phyloP scores from a whole-genome alignment of 106 monocot genomes.

The Acanthochlamys bracteata region DNA sequence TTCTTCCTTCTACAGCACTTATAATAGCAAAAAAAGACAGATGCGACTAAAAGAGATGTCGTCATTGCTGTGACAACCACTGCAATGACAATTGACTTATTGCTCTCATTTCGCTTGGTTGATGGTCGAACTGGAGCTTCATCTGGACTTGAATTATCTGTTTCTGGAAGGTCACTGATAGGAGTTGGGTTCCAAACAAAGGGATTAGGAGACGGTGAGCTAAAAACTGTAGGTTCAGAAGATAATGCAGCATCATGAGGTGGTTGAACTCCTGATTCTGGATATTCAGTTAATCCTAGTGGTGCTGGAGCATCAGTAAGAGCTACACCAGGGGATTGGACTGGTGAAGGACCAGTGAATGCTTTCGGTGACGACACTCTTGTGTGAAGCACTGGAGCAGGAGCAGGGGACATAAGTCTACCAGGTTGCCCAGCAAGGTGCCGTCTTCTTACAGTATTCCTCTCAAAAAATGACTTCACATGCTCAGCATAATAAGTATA shows the following conservation, averaged over 20 bases:
- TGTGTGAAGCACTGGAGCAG: neutral
- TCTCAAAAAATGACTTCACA: slow-evolving; percentile 10
- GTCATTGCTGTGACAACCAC: slow-evolving; percentile 27
- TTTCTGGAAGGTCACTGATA: neutral
- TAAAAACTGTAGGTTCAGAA: slow-evolving; percentile 5
- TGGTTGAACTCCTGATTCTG: neutral
- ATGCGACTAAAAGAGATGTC: slow-evolving; percentile 19
- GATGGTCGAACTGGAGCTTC: slow-evolving; percentile 7
- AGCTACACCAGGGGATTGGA: slow-evolving; percentile 6
- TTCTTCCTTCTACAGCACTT: slow-evolving; percentile 7
- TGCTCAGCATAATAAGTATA: slow-evolving; percentile 4
- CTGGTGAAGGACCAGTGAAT: too few species aligned
- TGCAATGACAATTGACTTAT: slow-evolving; percentile 20
- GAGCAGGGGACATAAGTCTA: neutral
- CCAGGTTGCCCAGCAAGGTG: slow-evolving; percentile 21
- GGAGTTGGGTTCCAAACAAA: neutral
- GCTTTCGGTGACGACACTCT: too few species aligned
- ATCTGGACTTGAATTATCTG: neutral
- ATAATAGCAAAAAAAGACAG: slow-evolving; percentile 25
- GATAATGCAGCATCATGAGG: slow-evolving; percentile 4
- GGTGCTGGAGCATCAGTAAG: slow-evolving; percentile 1
- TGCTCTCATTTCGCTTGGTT: slow-evolving; percentile 6
- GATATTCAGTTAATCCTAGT: neutral
- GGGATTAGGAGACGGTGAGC: slow-evolving; percentile 4
- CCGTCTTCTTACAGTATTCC: slow-evolving; percentile 19